phyloP scores from a whole-genome alignment of 305 asterid species.

The Fraxinus xanthoxyloides region DNA sequence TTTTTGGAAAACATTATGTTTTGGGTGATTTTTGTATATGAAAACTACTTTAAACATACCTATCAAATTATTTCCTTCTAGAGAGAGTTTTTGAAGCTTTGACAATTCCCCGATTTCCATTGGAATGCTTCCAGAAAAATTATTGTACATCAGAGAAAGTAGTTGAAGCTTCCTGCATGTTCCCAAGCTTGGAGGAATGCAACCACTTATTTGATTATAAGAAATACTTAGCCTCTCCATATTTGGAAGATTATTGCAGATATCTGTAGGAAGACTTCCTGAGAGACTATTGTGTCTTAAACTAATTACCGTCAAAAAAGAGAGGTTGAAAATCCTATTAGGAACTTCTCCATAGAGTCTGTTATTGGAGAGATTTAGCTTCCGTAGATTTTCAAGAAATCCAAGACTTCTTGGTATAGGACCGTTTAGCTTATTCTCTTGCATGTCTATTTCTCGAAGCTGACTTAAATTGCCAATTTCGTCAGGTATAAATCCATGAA shows the following conservation, averaged over 20 bases:
- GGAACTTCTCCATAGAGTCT: neutral
- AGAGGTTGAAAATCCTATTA: neutral
- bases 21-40: neutral
- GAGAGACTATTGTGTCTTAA: neutral
- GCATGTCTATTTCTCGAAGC: neutral
- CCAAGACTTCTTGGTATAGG: neutral
- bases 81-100: neutral
- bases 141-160: neutral
- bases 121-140: constrained; percentile 10
- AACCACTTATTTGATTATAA: neutral
- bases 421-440: constrained; percentile 10
- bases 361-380: neutral
- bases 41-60: neutral
- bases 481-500: neutral
- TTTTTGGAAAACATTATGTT: neutral
- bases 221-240: neutral
- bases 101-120: neutral
- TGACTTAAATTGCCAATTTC: constrained; percentile 21
- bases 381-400: neutral
- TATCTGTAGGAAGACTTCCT: neutral
- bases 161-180: neutral
- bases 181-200: neutral
- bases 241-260: neutral
- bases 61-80: constrained; percentile 6
- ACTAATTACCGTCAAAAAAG: neutral